phyloP scores from a whole-genome alignment of 2,329 filamentous ascomycete genomes.

The Cladosporium sp. region DNA sequence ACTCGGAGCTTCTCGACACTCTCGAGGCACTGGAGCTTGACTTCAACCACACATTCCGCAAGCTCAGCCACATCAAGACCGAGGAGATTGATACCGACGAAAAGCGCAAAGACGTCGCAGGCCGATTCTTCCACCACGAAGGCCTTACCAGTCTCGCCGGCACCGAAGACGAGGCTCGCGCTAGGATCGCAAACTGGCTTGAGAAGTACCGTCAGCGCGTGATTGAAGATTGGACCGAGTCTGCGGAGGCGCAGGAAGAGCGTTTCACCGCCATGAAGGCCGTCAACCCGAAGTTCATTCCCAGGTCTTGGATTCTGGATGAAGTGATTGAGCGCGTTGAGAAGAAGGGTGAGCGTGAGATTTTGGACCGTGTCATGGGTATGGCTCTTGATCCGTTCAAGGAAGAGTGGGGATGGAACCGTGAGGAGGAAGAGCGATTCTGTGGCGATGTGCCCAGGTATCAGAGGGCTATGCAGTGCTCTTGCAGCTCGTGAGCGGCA shows the following conservation, averaged over 20 bases:
- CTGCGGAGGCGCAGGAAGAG: slow-evolving; percentile 52
- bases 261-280: slow-evolving; percentile 70
- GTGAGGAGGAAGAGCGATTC: slow-evolving; percentile 73
- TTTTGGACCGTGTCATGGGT: slow-evolving; percentile 72
- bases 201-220: slow-evolving; percentile 69
- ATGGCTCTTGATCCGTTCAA: slow-evolving; percentile 81
- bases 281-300: slow-evolving; percentile 90
- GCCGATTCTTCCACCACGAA: slow-evolving; percentile 74
- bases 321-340: slow-evolving; percentile 89
- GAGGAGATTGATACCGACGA: slow-evolving; percentile 61
- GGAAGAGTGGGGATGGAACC: slow-evolving; percentile 65
- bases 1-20: slow-evolving; percentile 75
- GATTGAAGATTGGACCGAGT: slow-evolving; percentile 68
- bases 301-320: slow-evolving; percentile 86
- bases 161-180: slow-evolving; percentile 59
- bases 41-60: slow-evolving; percentile 90
- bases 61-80: slow-evolving; percentile 61
- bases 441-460: slow-evolving; percentile 77
- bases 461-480: slow-evolving; percentile 83
- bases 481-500: slow-evolving; percentile 70
- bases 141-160: slow-evolving; percentile 56
- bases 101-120: slow-evolving; percentile 58
- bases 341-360: slow-evolving; percentile 72
- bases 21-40: slow-evolving; percentile 80
- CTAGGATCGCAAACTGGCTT: slow-evolving; percentile 72